A percentile compares a stretch with the other conserved stretches of the same genome.
phyloP scores from a whole-genome alignment of 164 flowering plant species.

The Malania oleifera region DNA sequence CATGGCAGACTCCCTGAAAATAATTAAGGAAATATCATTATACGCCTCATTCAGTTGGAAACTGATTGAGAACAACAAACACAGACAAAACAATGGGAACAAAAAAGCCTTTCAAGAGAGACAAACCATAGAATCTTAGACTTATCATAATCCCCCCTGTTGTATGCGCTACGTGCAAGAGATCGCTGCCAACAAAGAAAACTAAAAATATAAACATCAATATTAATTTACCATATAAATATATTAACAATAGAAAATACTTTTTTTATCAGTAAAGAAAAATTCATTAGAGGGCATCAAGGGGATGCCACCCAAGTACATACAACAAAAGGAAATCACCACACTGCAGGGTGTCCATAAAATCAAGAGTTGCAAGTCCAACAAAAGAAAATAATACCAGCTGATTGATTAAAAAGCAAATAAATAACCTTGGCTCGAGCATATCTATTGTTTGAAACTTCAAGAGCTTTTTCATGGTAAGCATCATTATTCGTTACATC shows the following conservation, averaged over 20 bases:
- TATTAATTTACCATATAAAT: no score
- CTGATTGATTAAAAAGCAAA: neutral
- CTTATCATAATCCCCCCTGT: constrained; percentile 71
- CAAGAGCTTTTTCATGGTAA: constrained; percentile 77
- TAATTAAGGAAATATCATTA: neutral
- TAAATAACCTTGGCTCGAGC: constrained; percentile 75
- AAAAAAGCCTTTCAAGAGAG: neutral
- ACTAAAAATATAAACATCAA: neutral
- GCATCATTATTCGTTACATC: constrained; percentile 76
- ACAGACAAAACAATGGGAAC: neutral
- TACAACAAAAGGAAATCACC: no score
- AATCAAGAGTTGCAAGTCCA: no score
- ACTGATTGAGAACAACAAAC: neutral
- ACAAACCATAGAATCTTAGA: constrained; percentile 66
- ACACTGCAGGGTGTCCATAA: no score
- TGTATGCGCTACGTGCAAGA: constrained; percentile 94
- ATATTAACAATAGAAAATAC: no score
- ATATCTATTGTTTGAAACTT: constrained; percentile 76
- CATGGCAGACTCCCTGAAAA: constrained; percentile 85
- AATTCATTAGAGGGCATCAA: no score
- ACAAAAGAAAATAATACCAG: neutral
- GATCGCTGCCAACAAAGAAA: constrained; percentile 45
- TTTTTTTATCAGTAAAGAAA: no score
- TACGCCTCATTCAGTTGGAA: neutral
- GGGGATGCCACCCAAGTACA: no score